Conservation (phyloP, 1,284 basidiomycete genomes). For the Ganoderma lucidum region DNA sequence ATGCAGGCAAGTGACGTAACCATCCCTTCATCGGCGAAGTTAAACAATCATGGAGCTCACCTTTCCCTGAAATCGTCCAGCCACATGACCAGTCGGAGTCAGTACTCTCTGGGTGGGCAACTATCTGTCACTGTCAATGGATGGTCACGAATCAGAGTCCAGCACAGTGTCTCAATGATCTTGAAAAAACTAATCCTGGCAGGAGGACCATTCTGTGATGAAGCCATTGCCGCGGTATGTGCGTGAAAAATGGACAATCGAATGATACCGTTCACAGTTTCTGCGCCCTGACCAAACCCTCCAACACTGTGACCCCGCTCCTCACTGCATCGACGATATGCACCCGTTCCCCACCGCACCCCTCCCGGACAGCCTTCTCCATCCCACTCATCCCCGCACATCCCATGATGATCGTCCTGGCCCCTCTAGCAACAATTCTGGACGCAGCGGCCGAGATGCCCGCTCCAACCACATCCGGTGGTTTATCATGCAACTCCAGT, state of each 20-base stretch:
- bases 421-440: slow-evolving; percentile 34
- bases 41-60: neutral
- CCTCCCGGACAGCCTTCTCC: slow-evolving; percentile 47
- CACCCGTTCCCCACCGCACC: slow-evolving; percentile 39
- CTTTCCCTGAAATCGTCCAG: neutral
- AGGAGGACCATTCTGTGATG: too few relatives aligned
- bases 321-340: slow-evolving; percentile 52
- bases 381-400: slow-evolving; percentile 60
- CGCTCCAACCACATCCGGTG: slow-evolving; percentile 45
- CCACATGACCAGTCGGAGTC: neutral
- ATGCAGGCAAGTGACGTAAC: neutral
- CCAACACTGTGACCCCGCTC: slow-evolving; percentile 36
- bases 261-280: neutral
- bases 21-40: neutral
- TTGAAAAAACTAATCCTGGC: neutral
- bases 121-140: neutral
- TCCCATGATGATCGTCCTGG: slow-evolving; percentile 50
- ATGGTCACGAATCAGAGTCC: too few relatives aligned
- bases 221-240: neutral
- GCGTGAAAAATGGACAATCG: neutral
- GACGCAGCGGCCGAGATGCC: slow-evolving; percentile 46
- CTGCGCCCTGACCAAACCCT: slow-evolving; percentile 33
- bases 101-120: neutral
- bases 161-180: neutral
- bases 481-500: slow-evolving; percentile 49